Percentiles rank a stretch among this genome's conserved stretches.
Evolutionary conservation across 805 yeast genomes (phyloP).

Genomic region (Debaryomyces maramus): DNA sequence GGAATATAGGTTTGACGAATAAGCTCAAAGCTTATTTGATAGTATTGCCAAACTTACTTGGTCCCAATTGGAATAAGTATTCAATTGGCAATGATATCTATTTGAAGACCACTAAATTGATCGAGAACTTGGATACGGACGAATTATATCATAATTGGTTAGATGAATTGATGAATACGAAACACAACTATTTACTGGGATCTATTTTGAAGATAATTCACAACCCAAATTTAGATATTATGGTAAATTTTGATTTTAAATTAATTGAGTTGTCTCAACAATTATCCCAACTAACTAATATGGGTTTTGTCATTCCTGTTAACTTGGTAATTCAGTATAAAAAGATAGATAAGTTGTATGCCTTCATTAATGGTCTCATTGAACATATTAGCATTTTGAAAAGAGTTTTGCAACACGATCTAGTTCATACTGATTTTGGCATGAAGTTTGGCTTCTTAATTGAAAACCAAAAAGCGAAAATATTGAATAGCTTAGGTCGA

Average conservation of each 20-base stretch:
- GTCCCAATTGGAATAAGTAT: conserved; percentile 38
- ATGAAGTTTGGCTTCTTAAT: conserved; percentile 46
- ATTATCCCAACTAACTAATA: conserved; percentile 46
- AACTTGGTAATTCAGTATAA: conserved; percentile 47
- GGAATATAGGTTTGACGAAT: conserved; percentile 19
- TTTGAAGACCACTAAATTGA: conserved; percentile 46
- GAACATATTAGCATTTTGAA: conserved; percentile 51
- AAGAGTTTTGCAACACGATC: conserved; percentile 20
- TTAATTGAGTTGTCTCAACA: conserved; percentile 50
- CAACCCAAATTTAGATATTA: conserved; percentile 23
- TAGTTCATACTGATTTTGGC: conserved; percentile 30
- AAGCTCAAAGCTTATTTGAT: conserved; percentile 26
- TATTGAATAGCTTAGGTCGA: conserved; percentile 32
- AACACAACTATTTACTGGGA: conserved; percentile 9
- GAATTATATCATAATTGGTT: conserved; percentile 52
- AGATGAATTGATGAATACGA: conserved; percentile 4
- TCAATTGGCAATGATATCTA: conserved; percentile 59
- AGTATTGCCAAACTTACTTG: conserved; percentile 26
- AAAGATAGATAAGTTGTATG: conserved; percentile 52
- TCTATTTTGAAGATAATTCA: conserved; percentile 4
- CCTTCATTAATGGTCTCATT: conserved; percentile 52
- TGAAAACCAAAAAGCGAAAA: conserved; percentile 26
- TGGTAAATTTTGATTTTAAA: conserved; percentile 53
- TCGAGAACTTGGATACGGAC: conserved; percentile 47
- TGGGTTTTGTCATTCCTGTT: conserved; percentile 61